These are phyloP conservation scores for Chionographis japonica DNA, from an alignment of 106 monocot genomes.

Conservation along the genomic window DNA sequence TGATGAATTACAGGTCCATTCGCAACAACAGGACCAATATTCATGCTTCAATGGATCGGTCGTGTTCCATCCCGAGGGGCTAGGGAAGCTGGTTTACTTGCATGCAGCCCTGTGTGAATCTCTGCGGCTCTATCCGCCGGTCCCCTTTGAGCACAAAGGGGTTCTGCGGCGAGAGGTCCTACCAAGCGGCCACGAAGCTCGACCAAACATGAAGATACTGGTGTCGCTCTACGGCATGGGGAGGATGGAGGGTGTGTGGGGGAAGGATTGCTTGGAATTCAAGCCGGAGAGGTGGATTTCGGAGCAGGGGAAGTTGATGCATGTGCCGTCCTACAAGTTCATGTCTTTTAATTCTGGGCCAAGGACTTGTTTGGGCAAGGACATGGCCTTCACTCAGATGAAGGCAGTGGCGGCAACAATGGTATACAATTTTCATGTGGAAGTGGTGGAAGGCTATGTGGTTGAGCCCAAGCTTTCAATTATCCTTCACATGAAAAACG, in stretches of 20 bases:
- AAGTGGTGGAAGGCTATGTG: constrained; percentile 15
- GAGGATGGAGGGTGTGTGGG: constrained; percentile 33
- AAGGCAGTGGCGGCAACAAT: constrained; percentile 17
- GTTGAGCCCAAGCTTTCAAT: neutral
- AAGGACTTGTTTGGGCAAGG: constrained; percentile 44
- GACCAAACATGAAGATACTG: no score
- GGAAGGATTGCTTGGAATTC: constrained; percentile 26
- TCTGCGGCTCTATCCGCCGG: constrained; percentile 27
- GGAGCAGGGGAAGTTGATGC: constrained; percentile 9
- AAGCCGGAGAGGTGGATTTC: constrained; percentile 36
- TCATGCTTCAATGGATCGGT: no score
- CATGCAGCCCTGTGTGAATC: constrained; percentile 27
- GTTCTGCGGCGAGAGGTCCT: no score
- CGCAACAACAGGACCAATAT: no score
- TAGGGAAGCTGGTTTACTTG: constrained; percentile 16
- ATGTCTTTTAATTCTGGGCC: constrained; percentile 34
- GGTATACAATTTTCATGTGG: constrained; percentile 13
- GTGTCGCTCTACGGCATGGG: constrained; percentile 23
- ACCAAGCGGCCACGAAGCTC: no score
- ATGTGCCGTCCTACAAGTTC: constrained; percentile 43
- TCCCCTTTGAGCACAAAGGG: constrained; percentile 28
- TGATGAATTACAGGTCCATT: no score
- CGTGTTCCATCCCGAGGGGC: neutral
- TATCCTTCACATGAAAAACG: constrained; percentile 21
- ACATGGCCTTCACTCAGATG: constrained; percentile 36